Evolutionary conservation across 768 basidiomycete genomes (phyloP), one percentile per base, ranked within the genome.

Genomic region (Russula griseocarnosa): DNA sequence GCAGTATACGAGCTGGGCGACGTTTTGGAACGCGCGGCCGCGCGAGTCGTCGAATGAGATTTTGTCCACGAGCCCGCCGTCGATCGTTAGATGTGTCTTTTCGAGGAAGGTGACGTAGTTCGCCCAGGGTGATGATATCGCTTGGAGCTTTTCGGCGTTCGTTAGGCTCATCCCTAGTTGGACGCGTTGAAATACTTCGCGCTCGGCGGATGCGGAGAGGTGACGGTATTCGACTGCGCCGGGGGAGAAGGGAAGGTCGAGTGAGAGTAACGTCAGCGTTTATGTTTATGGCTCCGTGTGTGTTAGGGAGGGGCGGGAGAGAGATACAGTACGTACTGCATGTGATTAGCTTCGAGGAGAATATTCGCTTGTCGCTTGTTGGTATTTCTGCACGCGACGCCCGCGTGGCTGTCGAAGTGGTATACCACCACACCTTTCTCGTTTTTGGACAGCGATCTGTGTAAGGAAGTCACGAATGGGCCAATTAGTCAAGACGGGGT

Each of bases 161-260:
- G 87, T 86, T 46, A 93, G 77, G 20, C 83, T 77, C 75, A 90
- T 83, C 62, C 91, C 91, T 44, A 92, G 73, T 67, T 94, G 91
- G 18, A 94, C 91, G 38, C 92, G 79, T 67, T 89, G 87, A 71
- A 90, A 91, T 30, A 92, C 86, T 55, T 93, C 91, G 50, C 90
- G 83, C 72, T 93, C 90, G 5, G 79, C 76, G 2, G 78, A 78
- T 14, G 82, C 77, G 3, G 78, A 72, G 3, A 93, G 76, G 40
- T 77, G 71, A 40, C 74, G 73, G 68, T 92, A 93, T 73, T 91
- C 88, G 54, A 90, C 90, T 92, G 59, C 24, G 36, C 26, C 24
- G 34, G 34, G 18, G 20, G 32, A 4, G 20, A 3, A 20, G 52
- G n/a, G 28, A 7, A 36, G 18, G 34, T 20, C 44, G 22, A 20